These are phyloP conservation scores for Colletotrichum sp. DNA, from an alignment of 2,329 filamentous ascomycete species.

Conservation along the genomic window DNA sequence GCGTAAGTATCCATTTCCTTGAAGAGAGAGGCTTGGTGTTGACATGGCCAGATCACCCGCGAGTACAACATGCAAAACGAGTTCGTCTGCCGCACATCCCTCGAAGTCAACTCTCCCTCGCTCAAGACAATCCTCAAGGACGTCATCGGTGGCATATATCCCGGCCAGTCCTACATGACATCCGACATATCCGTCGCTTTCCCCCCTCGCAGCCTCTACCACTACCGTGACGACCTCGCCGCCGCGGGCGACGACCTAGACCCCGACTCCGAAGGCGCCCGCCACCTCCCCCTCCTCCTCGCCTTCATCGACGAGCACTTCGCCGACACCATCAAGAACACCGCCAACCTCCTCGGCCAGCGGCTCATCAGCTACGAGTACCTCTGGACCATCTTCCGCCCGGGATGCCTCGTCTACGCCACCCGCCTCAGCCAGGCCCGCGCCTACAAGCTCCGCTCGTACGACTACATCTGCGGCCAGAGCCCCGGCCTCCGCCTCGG, in stretches of 20 bases:
- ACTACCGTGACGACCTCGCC: conserved; percentile 29
- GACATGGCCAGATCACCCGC: conserved; percentile 6
- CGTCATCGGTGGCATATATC: conserved; percentile 26
- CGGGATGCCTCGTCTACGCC: conserved; percentile 45
- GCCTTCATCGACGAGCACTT: conserved; percentile 55
- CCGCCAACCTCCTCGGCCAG: conserved; percentile 55
- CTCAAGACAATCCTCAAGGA: conserved; percentile 26
- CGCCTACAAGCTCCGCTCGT: conserved; percentile 40
- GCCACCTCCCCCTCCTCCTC: conserved; percentile 42
- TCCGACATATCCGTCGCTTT: conserved; percentile 26
- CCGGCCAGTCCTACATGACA: conserved; percentile 29
- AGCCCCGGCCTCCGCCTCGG: conserved; percentile 27
- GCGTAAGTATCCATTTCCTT: background rate
- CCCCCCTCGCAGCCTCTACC: conserved; percentile 28
- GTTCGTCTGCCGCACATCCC: conserved; percentile 13
- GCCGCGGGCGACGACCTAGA: conserved; percentile 22
- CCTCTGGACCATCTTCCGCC: conserved; percentile 58
- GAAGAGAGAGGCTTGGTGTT: background rate
- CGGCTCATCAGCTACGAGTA: conserved; percentile 57
- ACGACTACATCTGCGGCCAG: conserved; percentile 40
- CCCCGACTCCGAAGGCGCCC: conserved; percentile 26
- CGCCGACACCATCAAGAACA: conserved; percentile 50
- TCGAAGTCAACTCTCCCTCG: conserved; percentile 26
- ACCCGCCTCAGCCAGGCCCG: conserved; percentile 42
- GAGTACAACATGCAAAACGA: conserved; percentile 24